A percentile compares a stretch with the other conserved stretches of the same genome.
phyloP scores from a whole-genome alignment of 23 red algal species.

The Gracilaria gracilis region DNA sequence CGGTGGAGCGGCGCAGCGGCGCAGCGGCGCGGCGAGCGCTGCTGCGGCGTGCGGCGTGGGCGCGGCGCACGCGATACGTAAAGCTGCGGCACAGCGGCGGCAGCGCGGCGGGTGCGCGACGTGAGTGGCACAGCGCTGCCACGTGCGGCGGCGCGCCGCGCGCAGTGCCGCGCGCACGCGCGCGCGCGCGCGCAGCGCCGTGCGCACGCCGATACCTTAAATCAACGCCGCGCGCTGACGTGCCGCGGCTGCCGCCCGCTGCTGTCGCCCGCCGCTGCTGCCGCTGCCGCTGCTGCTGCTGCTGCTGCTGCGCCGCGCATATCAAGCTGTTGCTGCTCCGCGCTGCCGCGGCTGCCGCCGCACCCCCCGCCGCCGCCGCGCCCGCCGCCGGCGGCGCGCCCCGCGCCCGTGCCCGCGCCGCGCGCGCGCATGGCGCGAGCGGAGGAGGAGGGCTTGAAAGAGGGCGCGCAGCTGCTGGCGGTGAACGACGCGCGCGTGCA shows the following conservation, averaged over 20 bases:
- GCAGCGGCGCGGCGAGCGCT: background rate
- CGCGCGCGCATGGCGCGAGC: background rate
- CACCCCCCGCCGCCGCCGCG: slow-evolving; percentile 11
- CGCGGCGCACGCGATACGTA: background rate
- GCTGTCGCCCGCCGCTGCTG: too few species aligned
- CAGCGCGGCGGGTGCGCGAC: background rate
- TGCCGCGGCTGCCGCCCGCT: too few species aligned
- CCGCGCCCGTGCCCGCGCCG: background rate
- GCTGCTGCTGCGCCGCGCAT: too few species aligned
- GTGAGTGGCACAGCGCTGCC: background rate
- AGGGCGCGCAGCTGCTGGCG: too few species aligned
- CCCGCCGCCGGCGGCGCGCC: background rate
- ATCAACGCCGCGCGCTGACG: too few species aligned
- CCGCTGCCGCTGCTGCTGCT: too few species aligned
- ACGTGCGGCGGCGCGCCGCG: slow-evolving; percentile 2
- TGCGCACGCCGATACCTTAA: too few species aligned
- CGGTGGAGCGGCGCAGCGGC: background rate
- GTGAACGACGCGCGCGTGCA: background rate
- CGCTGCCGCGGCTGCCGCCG: background rate
- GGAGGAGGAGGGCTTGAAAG: too few species aligned
- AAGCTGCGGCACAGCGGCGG: background rate
- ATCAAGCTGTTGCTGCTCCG: too few species aligned
- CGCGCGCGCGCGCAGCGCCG: background rate
- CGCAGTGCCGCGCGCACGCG: background rate
- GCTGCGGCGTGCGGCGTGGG: background rate